Percentiles rank a stretch among this genome's conserved stretches.
These are phyloP conservation scores for Fusarium cicatricum DNA, from an alignment of 2,329 filamentous ascomycete genomes.

Conservation along the genomic window DNA sequence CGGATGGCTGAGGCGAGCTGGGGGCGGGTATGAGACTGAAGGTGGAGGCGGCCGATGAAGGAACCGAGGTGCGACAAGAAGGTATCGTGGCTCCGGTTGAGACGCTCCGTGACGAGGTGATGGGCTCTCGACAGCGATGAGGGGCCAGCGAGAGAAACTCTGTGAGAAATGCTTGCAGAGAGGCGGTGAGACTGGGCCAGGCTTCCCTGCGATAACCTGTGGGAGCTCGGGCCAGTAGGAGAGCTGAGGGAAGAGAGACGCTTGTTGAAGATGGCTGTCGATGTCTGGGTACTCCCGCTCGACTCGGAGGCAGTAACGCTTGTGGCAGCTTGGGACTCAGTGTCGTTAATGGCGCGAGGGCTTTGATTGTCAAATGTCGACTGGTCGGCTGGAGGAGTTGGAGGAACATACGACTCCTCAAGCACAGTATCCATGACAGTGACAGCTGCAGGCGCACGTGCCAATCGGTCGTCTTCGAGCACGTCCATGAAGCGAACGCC, in stretches of 20 bases:
- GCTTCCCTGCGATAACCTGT: conserved; percentile 50
- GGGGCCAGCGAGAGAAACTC: conserved; percentile 77
- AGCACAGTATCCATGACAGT: conserved; percentile 67
- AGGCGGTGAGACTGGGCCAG: conserved; percentile 54
- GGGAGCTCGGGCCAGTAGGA: conserved; percentile 42
- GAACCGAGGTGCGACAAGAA: conserved; percentile 92
- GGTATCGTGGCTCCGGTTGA: conserved; percentile 82
- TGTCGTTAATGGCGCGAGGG: conserved; percentile 46
- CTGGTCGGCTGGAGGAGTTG: conserved; percentile 70
- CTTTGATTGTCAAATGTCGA: conserved; percentile 56
- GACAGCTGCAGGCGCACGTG: conserved; percentile 60
- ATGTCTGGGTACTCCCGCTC: conserved; percentile 48
- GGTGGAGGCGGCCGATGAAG: conserved; percentile 87
- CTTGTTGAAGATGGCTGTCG: conserved; percentile 51
- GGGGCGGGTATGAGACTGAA: conserved; percentile 89
- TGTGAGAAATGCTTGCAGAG: conserved; percentile 70
- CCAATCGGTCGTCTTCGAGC: conserved; percentile 71
- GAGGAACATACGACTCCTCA: conserved; percentile 66
- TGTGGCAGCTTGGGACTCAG: conserved; percentile 51
- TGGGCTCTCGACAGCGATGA: conserved; percentile 69
- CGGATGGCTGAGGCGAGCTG: conserved; percentile 85
- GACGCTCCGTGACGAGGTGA: conserved; percentile 82
- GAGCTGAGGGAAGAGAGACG: conserved; percentile 58
- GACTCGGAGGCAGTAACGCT: conserved; percentile 48
- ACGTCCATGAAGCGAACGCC: conserved; percentile 90